A percentile compares a stretch with the other conserved stretches of the same genome.
Conservation (phyloP, 2,329 filamentous ascomycete species). For the Hypoxylon sp. region DNA sequence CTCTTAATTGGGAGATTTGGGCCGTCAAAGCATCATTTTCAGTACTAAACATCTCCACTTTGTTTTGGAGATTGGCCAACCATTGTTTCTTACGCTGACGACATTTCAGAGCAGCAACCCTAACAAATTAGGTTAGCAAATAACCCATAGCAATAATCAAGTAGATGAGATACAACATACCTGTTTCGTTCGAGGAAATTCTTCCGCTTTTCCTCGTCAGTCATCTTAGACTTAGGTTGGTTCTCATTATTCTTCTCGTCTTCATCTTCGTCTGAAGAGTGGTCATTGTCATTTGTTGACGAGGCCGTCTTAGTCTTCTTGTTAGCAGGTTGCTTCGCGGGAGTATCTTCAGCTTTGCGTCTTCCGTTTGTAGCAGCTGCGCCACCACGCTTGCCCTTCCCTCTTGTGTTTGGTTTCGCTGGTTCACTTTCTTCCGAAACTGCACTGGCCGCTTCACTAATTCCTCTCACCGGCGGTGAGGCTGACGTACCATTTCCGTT, state of each 20-base stretch:
- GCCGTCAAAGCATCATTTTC: conserved; percentile 91
- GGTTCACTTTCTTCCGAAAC: conserved; percentile 81
- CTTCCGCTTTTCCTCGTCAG: conserved; percentile 97
- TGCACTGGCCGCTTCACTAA: conserved; percentile 78
- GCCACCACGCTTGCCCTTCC: conserved; percentile 76
- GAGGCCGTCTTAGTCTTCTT: conserved; percentile 78
- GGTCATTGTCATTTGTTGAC: conserved; percentile 59
- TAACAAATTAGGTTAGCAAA: conserved; percentile 58
- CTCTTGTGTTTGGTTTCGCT: conserved; percentile 74
- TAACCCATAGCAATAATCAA: background rate
- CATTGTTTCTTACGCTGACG: conserved; percentile 99
- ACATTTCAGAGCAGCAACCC: conserved; percentile 96
- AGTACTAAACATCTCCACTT: conserved; percentile 91
- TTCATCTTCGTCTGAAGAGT: conserved; percentile 69
- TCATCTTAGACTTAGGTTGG: conserved; percentile 85
- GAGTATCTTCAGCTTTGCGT: conserved; percentile 81
- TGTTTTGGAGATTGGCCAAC: conserved; percentile 93
- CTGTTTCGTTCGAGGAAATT: conserved; percentile 97
- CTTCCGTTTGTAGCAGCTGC: conserved; percentile 72
- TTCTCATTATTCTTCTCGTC: conserved; percentile 66
- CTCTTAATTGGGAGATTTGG: conserved; percentile 86
- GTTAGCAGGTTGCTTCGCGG: conserved; percentile 70
- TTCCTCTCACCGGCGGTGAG: conserved; percentile 65
- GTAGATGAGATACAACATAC: conserved; percentile 69
- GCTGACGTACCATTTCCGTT: conserved; percentile 64